Conservation (phyloP, 345 rosid genomes). For the Rhodomyrtus tomentosa region DNA sequence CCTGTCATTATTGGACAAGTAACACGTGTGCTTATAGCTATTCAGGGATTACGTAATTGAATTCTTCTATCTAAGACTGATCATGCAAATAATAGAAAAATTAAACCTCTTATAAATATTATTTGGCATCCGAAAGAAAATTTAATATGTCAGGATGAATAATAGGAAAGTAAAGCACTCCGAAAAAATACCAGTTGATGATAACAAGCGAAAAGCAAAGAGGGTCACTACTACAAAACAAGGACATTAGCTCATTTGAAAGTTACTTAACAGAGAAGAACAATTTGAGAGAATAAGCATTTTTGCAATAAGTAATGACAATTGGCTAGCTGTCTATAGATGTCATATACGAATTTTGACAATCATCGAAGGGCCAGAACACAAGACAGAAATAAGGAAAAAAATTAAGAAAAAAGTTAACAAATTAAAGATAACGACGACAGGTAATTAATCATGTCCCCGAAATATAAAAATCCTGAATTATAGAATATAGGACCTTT, state of each 20-base stretch:
- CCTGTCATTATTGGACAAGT: not conserved
- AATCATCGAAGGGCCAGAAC: not conserved
- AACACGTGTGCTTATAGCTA: not conserved
- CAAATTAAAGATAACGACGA: too few species aligned
- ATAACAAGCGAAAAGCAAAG: not conserved
- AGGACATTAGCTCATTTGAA: not conserved
- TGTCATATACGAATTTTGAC: not conserved
- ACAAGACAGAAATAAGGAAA: not conserved
- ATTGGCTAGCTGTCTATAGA: not conserved
- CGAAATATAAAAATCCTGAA: not conserved
- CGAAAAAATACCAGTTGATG: not conserved
- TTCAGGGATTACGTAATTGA: not conserved
- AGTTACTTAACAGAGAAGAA: not conserved
- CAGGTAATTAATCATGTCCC: not conserved
- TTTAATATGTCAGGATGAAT: not conserved
- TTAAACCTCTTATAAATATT: not conserved
- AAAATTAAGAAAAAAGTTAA: too few species aligned
- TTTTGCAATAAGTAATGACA: not conserved
- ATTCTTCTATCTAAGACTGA: not conserved
- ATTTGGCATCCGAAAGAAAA: not conserved
- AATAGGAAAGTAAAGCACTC: not conserved
- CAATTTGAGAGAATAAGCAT: not conserved
- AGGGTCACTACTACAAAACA: not conserved
- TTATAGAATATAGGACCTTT: too few species aligned
- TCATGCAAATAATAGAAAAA: not conserved